phyloP scores from a whole-genome alignment of 306 rosid species.

The Clitoria ternatea region DNA sequence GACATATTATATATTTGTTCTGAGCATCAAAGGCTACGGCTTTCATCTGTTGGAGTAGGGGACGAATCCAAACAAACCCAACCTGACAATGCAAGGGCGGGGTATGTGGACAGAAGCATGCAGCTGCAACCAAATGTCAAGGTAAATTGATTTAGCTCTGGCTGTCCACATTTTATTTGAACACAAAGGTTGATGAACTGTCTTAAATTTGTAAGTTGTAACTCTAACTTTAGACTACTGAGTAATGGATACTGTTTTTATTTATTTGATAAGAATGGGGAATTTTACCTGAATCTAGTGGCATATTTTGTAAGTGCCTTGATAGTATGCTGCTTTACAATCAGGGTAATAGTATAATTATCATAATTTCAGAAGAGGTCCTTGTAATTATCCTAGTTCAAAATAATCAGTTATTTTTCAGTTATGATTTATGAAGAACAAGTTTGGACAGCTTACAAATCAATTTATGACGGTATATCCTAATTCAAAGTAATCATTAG shows the following conservation, averaged over 20 bases:
- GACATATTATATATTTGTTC: conserved; percentile 56
- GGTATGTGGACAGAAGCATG: conserved; percentile 34
- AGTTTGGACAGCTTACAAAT: too few relatives aligned
- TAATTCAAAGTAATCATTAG: background rate
- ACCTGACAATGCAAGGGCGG: conserved; percentile 36
- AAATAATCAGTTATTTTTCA: background rate
- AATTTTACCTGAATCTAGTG: background rate
- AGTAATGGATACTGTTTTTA: background rate
- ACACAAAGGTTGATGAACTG: background rate
- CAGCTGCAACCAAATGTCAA: conserved; percentile 31
- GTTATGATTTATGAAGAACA: background rate
- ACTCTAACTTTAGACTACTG: background rate
- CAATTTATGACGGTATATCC: too few relatives aligned
- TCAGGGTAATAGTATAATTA: too few relatives aligned
- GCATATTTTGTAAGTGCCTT: background rate
- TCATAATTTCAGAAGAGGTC: too few relatives aligned
- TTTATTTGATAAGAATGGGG: background rate
- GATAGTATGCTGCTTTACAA: background rate
- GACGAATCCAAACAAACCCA: conserved; percentile 31
- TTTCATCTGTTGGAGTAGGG: conserved; percentile 44
- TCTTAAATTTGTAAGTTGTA: background rate
- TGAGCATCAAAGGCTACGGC: conserved; percentile 43
- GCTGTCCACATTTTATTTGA: conserved; percentile 1
- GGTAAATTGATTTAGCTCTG: conserved; percentile 39
- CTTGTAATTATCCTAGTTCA: too few relatives aligned